A percentile compares a stretch with the other conserved stretches of the same genome.
Conservation (phyloP, 73 alveolate species). For the Durusdinium trenchii region DNA sequence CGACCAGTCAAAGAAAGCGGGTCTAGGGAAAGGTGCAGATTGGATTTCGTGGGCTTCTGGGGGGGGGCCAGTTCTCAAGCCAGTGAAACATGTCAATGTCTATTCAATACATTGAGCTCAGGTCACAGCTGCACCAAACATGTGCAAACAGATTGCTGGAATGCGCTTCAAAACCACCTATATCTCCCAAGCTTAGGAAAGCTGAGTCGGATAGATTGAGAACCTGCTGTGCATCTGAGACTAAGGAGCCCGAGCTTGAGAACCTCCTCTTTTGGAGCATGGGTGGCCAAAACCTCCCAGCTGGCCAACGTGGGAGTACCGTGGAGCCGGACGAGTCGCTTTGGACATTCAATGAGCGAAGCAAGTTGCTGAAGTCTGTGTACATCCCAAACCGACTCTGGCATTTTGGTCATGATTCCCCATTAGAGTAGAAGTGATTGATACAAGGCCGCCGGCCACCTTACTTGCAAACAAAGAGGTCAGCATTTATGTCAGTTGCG, state of each 20-base stretch:
- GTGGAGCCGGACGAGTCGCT: not conserved
- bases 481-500: not conserved
- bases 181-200: not conserved
- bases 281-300: not conserved
- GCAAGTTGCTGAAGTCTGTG: not conserved
- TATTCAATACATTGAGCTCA: not conserved
- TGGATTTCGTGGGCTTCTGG: no score
- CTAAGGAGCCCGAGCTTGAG: not conserved
- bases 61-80: no score
- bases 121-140: not conserved
- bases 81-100: no score
- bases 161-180: not conserved
- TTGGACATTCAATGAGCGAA: not conserved
- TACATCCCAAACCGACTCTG: not conserved
- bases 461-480: not conserved
- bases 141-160: not conserved
- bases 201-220: no score
- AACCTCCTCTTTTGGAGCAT: slow-evolving; percentile 36
- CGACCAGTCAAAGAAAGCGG: no score
- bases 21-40: no score
- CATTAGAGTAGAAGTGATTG: not conserved
- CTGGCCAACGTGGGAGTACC: not conserved
- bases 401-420: not conserved
- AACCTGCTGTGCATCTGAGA: no score
- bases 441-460: not conserved